phyloP scores from a whole-genome alignment of 345 rosid genomes.

The Dimocarpus longan region DNA sequence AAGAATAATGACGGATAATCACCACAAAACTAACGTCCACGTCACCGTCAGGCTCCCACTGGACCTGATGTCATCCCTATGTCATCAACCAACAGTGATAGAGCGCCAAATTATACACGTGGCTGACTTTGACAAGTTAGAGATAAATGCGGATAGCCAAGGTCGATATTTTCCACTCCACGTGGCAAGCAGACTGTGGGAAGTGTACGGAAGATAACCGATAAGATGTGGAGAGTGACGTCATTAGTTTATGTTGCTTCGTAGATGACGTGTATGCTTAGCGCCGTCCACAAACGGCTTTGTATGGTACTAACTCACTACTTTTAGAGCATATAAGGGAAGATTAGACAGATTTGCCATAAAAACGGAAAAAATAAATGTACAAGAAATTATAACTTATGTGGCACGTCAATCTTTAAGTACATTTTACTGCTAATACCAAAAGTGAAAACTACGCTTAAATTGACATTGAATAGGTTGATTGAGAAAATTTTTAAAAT shows the following conservation, averaged over 20 bases:
- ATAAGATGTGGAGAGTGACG: conserved; percentile 5
- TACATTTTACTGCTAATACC: neutral
- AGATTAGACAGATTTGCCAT: neutral
- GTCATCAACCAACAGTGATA: neutral
- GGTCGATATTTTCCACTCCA: conserved; percentile 13
- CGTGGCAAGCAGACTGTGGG: neutral
- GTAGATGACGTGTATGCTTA: conserved; percentile 28
- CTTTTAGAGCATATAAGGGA: neutral
- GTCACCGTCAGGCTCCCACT: neutral
- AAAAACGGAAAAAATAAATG: neutral
- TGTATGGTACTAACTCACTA: neutral
- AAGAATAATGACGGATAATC: neutral
- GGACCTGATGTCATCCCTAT: neutral
- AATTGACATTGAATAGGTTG: neutral
- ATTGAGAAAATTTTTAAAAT: neutral
- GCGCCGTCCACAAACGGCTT: conserved; percentile 29
- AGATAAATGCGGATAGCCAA: conserved; percentile 9
- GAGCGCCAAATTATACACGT: conserved; percentile 4
- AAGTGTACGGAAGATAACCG: neutral
- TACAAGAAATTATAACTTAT: neutral
- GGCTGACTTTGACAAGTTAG: conserved; percentile 14
- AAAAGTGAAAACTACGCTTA: neutral
- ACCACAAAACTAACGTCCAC: neutral
- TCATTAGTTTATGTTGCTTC: neutral
- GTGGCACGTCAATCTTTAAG: neutral